Percentiles rank a stretch among this genome's conserved stretches.
Conservation (phyloP, 106 monocot genomes). For the Alisma plantagoaquatica region DNA sequence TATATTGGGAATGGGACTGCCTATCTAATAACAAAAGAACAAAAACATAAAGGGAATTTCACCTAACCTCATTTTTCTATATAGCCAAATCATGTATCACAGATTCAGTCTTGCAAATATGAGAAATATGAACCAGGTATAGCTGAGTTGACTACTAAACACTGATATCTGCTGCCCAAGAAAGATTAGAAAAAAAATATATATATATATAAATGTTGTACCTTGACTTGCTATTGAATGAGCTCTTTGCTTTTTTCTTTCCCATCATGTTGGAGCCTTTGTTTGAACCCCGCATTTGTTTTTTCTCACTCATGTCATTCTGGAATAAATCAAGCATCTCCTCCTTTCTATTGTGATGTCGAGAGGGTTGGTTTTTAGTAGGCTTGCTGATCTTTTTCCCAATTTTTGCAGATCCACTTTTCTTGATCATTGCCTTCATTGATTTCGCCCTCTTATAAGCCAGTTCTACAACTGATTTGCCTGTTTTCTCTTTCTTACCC, state of each 20-base stretch:
- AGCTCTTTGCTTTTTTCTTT: slow-evolving; percentile 54
- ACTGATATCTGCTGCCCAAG: too few species aligned
- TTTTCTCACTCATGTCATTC: slow-evolving; percentile 73
- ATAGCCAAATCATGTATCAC: too few species aligned
- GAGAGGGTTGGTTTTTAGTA: slow-evolving; percentile 19
- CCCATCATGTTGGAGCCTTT: slow-evolving; percentile 18
- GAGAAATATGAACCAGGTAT: too few species aligned
- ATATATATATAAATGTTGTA: too few species aligned
- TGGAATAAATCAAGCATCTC: slow-evolving; percentile 92
- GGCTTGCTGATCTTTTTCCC: slow-evolving; percentile 20
- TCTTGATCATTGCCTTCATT: slow-evolving; percentile 45
- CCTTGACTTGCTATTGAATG: slow-evolving; percentile 96
- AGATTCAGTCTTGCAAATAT: too few species aligned
- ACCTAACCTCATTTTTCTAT: too few species aligned
- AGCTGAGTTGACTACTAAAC: too few species aligned
- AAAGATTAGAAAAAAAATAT: too few species aligned
- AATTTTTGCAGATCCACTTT: slow-evolving; percentile 32
- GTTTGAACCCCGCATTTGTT: slow-evolving; percentile 19
- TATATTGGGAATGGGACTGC: too few species aligned
- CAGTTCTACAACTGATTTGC: slow-evolving; percentile 61
- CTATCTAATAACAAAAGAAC: too few species aligned
- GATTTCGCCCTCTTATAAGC: slow-evolving; percentile 78
- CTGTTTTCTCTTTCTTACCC: slow-evolving; percentile 42
- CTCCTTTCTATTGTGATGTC: slow-evolving; percentile 46
- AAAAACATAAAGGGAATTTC: too few species aligned